Evolutionary conservation across 805 yeast genomes (phyloP).

Genomic region (Tetrapisispora phaffii): DNA sequence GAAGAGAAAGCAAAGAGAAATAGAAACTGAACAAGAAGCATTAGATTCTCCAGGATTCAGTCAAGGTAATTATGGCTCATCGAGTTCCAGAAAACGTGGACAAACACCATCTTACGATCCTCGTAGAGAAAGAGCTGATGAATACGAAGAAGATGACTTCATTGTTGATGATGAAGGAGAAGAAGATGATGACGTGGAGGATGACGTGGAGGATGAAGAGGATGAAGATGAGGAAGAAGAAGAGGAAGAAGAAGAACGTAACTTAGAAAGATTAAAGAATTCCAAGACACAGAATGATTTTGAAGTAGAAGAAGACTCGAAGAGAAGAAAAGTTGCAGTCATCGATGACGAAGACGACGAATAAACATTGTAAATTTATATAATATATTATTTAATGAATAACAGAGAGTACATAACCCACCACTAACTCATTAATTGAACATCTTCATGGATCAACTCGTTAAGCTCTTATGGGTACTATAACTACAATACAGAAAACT

Average conservation of each 20-base stretch:
- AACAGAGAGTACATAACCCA: not conserved
- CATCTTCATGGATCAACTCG: no score
- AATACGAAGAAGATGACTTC: constrained; percentile 29
- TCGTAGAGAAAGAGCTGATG: constrained; percentile 15
- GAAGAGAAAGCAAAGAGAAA: constrained; percentile 46
- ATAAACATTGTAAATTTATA: not conserved
- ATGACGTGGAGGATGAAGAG: constrained; percentile 32
- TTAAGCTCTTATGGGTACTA: no score
- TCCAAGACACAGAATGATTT: constrained; percentile 49
- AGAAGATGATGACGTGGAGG: constrained; percentile 23
- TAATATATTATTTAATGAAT: not conserved
- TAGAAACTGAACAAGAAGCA: constrained; percentile 44
- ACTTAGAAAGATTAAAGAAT: constrained; percentile 48
- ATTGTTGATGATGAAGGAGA: constrained; percentile 31
- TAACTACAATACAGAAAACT: no score
- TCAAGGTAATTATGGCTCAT: constrained; percentile 7
- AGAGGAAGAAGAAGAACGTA: constrained; percentile 40
- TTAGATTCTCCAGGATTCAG: constrained; percentile 28
- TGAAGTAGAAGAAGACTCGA: constrained; percentile 31
- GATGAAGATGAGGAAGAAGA: constrained; percentile 39
- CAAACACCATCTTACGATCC: constrained; percentile 7
- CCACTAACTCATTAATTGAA: no score
- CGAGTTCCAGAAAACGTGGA: constrained; percentile 1
- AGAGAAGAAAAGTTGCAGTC: constrained; percentile 25
- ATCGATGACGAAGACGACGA: constrained; percentile 34